These are phyloP conservation scores for Pelagophyceae sp. DNA, from an alignment of 352 stramenopile species.

Conservation along the genomic window DNA sequence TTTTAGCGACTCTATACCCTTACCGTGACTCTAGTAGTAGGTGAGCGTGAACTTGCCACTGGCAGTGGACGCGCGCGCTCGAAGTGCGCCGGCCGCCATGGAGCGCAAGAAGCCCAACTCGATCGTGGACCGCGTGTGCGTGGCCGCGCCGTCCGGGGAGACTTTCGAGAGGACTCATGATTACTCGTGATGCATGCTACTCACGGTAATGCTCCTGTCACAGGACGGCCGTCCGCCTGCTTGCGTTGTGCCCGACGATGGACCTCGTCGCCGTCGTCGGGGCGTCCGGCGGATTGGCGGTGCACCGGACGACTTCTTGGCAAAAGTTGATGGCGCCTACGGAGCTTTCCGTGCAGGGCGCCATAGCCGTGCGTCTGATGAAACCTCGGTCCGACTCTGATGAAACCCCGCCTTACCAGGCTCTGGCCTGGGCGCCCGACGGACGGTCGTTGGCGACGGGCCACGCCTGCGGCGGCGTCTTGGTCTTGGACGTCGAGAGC, in stretches of 20 bases:
- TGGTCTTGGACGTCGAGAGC: background rate
- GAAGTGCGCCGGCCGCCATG: background rate
- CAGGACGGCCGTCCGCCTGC: background rate
- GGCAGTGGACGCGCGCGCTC: no score
- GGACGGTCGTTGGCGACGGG: background rate
- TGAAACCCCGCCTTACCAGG: no score
- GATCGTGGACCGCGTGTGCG: background rate
- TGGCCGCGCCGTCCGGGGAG: background rate
- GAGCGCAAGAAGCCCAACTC: background rate
- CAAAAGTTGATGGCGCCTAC: slow-evolving; percentile 9
- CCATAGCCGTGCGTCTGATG: no score
- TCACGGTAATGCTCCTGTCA: background rate
- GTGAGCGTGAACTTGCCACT: no score
- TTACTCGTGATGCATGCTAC: background rate
- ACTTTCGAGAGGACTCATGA: background rate
- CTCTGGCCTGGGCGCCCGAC: background rate
- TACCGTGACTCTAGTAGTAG: no score
- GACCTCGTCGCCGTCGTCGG: slow-evolving; percentile 1
- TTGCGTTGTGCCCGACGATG: slow-evolving; percentile 4
- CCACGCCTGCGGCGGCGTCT: background rate
- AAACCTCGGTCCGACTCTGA: no score
- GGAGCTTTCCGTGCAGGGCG: background rate
- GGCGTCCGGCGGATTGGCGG: background rate
- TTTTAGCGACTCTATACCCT: no score
- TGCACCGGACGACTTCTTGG: slow-evolving; percentile 12